These are phyloP conservation scores for Chrysosporium queenslandicum DNA, from an alignment of 2,329 filamentous ascomycete species.

Conservation along the genomic window DNA sequence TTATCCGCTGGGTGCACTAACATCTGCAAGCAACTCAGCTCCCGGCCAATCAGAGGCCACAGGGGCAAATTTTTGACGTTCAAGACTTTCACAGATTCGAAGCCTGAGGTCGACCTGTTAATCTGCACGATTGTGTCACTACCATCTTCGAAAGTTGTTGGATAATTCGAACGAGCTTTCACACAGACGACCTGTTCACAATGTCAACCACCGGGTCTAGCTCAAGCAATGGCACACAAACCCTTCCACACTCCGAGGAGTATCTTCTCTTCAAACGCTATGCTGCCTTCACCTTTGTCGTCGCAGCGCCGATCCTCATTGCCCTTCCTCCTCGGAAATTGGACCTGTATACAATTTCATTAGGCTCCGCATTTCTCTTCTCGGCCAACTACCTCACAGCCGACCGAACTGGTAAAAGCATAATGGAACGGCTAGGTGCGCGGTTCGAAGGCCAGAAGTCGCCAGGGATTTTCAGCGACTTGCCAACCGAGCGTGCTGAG, in stretches of 20 bases:
- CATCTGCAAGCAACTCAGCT: no score
- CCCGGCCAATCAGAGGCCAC: no score
- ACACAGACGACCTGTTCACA: slow-evolving; percentile 6
- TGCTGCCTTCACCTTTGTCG: slow-evolving; percentile 29
- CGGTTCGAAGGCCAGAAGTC: background rate
- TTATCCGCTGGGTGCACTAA: no score
- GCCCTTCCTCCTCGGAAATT: slow-evolving; percentile 10
- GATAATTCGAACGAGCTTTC: no score
- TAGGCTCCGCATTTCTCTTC: slow-evolving; percentile 19
- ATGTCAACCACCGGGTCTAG: slow-evolving; percentile 5
- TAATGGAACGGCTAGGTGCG: slow-evolving; percentile 26
- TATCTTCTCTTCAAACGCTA: slow-evolving; percentile 35
- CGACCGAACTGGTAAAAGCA: slow-evolving; percentile 32
- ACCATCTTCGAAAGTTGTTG: no score
- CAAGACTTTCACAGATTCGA: no score
- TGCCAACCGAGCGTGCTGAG: slow-evolving; percentile 20
- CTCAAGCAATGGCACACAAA: slow-evolving; percentile 10
- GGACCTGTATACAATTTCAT: slow-evolving; percentile 15
- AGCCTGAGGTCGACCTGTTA: no score
- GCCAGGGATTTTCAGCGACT: slow-evolving; percentile 11
- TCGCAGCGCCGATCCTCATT: slow-evolving; percentile 26
- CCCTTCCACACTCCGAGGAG: slow-evolving; percentile 26
- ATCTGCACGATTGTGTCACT: no score
- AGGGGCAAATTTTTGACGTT: no score
- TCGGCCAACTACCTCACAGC: slow-evolving; percentile 21